These are phyloP conservation scores for Pichia rugopelliculosa DNA, from an alignment of 805 yeast genomes.

Conservation along the genomic window DNA sequence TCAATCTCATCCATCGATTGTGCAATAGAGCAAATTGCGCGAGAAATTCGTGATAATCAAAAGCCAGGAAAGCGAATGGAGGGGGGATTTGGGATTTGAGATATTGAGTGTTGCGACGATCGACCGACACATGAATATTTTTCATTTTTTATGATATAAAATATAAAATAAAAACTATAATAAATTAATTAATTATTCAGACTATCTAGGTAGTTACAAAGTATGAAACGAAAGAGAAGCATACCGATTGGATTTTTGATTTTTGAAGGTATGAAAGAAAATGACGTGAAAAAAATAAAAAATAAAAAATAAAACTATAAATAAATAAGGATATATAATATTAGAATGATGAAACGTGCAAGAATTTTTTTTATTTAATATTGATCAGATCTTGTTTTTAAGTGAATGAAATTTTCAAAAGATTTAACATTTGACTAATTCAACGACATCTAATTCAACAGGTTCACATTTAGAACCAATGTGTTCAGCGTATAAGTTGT, in stretches of 20 bases:
- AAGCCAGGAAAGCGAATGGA: not conserved
- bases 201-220: not conserved
- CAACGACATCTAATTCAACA: constrained; percentile 38
- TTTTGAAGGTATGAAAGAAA: too few relatives aligned
- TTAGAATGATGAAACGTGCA: not conserved
- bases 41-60: not conserved
- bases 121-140: not conserved
- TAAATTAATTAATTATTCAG: not conserved
- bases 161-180: too few relatives aligned
- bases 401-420: too few relatives aligned
- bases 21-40: too few relatives aligned
- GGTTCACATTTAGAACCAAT: constrained; percentile 39
- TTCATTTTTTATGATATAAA: too few relatives aligned
- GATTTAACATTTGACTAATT: constrained; percentile 37
- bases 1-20: too few relatives aligned
- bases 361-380: not conserved
- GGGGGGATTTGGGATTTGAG: too few relatives aligned
- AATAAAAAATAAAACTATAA: too few relatives aligned
- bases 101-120: not conserved
- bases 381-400: too few relatives aligned
- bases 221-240: constrained; percentile 3
- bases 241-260: not conserved
- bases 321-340: not conserved
- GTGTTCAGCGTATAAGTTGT: constrained; percentile 47
- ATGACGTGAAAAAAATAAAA: too few relatives aligned